Evolutionary conservation across 2,329 filamentous ascomycete species (phyloP).

Genomic region (Paecilomyces sp.): DNA sequence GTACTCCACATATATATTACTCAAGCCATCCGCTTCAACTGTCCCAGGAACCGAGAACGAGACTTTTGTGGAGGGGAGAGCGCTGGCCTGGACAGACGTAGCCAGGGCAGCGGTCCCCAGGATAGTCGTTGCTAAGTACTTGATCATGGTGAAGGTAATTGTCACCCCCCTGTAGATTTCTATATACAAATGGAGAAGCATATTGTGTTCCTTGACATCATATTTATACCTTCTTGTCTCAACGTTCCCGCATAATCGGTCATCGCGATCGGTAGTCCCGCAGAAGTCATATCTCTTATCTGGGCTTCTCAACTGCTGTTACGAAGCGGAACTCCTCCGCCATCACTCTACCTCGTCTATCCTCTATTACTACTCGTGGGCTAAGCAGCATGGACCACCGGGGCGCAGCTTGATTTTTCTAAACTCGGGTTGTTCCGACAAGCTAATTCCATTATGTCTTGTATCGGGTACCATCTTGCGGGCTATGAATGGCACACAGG

Average conservation of each 20-base stretch:
- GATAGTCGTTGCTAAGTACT: not conserved
- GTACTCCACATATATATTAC: not conserved
- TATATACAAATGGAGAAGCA: not conserved
- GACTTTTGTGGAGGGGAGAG: not conserved
- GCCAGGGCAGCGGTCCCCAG: not conserved
- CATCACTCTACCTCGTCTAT: not conserved
- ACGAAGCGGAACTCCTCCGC: not conserved
- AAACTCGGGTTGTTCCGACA: not conserved
- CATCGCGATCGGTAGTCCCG: not conserved
- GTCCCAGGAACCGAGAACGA: not conserved
- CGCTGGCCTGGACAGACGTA: not conserved
- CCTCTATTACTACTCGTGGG: not conserved
- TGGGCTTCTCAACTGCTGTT: not conserved
- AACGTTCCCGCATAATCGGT: not conserved
- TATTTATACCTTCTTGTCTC: not conserved
- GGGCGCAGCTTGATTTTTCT: not conserved
- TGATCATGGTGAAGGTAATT: not conserved
- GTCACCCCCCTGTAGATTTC: not conserved
- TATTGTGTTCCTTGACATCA: not conserved
- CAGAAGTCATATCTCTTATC: not conserved
- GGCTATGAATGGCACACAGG: not conserved
- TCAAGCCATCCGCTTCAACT: not conserved
- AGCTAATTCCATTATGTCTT: not conserved
- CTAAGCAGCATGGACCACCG: not conserved
- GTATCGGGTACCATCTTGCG: not conserved